phyloP scores from a whole-genome alignment of 768 basidiomycete genomes.

The Russula olivacea region DNA sequence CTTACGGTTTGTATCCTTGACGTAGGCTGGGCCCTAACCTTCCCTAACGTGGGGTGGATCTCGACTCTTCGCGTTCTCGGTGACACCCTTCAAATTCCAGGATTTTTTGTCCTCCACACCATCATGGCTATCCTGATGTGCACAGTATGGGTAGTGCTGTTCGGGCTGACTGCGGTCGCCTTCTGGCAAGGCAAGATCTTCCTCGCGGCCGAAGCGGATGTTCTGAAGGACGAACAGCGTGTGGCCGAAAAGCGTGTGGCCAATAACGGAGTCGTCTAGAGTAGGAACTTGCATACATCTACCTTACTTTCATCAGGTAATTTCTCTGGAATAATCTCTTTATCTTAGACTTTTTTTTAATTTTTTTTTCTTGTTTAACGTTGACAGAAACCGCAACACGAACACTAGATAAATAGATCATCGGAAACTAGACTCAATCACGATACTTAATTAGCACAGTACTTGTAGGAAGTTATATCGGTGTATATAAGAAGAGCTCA shows the following conservation, averaged over 20 bases:
- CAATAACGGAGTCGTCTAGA: constrained; percentile 4
- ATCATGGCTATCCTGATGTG: constrained; percentile 40
- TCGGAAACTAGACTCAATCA: neutral
- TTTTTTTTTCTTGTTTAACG: neutral
- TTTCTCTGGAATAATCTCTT: neutral
- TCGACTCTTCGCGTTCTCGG: constrained; percentile 38
- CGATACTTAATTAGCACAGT: neutral
- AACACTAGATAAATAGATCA: neutral
- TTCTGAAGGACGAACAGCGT: constrained; percentile 34
- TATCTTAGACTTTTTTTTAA: neutral
- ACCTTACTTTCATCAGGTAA: neutral
- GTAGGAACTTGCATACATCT: neutral
- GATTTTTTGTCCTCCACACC: constrained; percentile 37
- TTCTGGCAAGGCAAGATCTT: constrained; percentile 43
- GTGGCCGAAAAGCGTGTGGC: neutral
- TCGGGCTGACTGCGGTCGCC: constrained; percentile 38
- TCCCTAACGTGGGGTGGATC: constrained; percentile 48
- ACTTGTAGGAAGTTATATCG: neutral
- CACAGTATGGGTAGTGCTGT: constrained; percentile 38
- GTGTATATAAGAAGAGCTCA: neutral
- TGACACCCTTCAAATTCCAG: constrained; percentile 38
- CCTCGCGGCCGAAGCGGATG: constrained; percentile 38
- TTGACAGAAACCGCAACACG: neutral
- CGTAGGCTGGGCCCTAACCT: constrained; percentile 42
- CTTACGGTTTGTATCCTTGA: neutral